phyloP scores from a whole-genome alignment of 805 yeast species.

The Metschnikowia corniflorae region DNA sequence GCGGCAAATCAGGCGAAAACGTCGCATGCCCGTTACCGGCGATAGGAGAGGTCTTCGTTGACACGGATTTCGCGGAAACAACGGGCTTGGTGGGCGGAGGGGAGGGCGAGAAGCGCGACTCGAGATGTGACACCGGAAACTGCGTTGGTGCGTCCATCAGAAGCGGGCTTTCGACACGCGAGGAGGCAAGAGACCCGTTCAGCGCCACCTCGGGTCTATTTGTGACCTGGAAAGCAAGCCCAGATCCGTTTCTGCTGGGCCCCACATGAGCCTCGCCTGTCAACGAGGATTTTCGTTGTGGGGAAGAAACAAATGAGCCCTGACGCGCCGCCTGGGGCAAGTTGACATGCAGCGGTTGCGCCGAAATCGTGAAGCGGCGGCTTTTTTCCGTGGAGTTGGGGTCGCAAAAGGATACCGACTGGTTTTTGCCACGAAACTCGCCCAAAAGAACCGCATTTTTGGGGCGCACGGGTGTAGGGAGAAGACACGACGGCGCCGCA shows the following conservation, averaged over 20 bases:
- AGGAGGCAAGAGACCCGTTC: background rate
- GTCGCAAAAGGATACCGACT: conserved; percentile 36
- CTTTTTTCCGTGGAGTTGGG: conserved; percentile 33
- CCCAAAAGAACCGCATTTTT: conserved; percentile 3
- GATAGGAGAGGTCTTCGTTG: conserved; percentile 8
- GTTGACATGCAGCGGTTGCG: conserved; percentile 39
- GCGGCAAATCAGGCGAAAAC: conserved; percentile 8
- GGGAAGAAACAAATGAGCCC: conserved; percentile 6
- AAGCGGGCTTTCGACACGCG: conserved; percentile 11
- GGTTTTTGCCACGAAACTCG: conserved; percentile 9
- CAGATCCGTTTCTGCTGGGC: conserved; percentile 9
- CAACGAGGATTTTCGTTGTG: conserved; percentile 12
- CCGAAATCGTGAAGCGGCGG: conserved; percentile 40
- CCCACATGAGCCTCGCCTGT: conserved; percentile 7
- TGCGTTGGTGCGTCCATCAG: conserved; percentile 4
- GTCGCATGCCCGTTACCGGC: conserved; percentile 6
- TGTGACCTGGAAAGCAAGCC: conserved; percentile 9
- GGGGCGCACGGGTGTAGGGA: conserved; percentile 10
- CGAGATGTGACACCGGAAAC: conserved; percentile 1
- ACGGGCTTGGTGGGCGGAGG: conserved; percentile 8
- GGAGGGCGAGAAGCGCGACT: conserved; percentile 11
- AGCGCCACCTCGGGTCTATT: conserved; percentile 1
- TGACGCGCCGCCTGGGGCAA: conserved; percentile 12
- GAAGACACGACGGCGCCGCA: conserved; percentile 8
- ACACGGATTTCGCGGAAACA: background rate